These are phyloP conservation scores for Rosa chinensis DNA, from an alignment of 306 rosid genomes.

Conservation along the genomic window DNA sequence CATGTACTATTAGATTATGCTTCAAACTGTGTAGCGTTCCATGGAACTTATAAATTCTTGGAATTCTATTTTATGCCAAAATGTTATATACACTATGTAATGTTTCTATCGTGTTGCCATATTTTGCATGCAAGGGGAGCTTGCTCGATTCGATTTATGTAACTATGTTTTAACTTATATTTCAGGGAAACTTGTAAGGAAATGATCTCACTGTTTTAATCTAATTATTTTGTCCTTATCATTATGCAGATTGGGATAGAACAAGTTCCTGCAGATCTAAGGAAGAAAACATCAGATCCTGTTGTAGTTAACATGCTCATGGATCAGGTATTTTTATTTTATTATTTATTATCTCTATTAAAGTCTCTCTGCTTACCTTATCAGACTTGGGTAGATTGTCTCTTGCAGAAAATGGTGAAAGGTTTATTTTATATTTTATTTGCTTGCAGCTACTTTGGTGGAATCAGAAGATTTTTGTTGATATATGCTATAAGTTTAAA, in stretches of 20 bases:
- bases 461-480: not conserved
- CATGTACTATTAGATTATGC: not conserved
- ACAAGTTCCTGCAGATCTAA: slow-evolving; percentile 54
- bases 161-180: not conserved
- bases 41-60: not conserved
- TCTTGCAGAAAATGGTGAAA: not conserved
- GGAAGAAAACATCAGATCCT: slow-evolving; percentile 58
- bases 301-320: slow-evolving; percentile 52
- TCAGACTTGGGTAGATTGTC: not conserved
- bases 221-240: slow-evolving; percentile 21
- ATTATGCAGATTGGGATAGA: slow-evolving; percentile 78
- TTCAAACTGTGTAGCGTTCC: not conserved
- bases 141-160: not conserved
- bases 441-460: slow-evolving; percentile 1
- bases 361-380: not conserved
- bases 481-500: not conserved
- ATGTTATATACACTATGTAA: not conserved
- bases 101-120: not conserved
- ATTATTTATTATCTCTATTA: not conserved
- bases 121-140: not conserved
- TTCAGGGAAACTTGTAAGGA: not conserved
- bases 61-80: not conserved
- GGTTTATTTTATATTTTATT: not conserved
- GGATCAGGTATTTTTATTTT: slow-evolving; percentile 55
- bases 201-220: slow-evolving; percentile 15